Evolutionary conservation across 1,284 basidiomycete species (phyloP).

Genomic region (Moesziomyces sp.): DNA sequence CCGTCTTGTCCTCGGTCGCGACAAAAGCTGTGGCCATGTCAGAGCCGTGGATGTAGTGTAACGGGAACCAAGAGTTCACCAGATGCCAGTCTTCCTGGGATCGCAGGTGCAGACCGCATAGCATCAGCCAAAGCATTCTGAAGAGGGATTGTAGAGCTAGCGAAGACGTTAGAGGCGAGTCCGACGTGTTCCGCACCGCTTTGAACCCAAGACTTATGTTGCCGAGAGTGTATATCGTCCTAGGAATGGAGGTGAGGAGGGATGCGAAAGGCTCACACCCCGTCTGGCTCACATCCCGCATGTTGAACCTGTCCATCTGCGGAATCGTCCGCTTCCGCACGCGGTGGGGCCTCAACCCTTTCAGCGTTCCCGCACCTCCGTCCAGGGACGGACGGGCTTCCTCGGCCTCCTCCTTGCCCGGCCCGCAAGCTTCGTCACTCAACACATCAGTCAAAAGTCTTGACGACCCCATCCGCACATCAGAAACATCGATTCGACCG

Average conservation of each 20-base stretch:
- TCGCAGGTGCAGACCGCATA: background rate
- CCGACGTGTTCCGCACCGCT: too few species aligned
- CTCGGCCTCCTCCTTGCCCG: too few species aligned
- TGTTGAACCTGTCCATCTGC: too few species aligned
- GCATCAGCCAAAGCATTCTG: constrained; percentile 8
- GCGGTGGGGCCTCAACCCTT: background rate
- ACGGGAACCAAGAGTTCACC: constrained; percentile 14
- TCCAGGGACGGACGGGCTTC: background rate
- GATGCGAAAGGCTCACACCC: background rate
- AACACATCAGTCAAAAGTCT: too few species aligned
- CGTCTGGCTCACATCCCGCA: too few species aligned
- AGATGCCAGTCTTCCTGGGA: background rate
- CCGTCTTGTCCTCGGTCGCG: background rate
- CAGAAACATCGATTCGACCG: too few species aligned
- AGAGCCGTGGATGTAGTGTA: constrained; percentile 4
- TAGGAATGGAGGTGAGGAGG: background rate
- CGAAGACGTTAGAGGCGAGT: too few species aligned
- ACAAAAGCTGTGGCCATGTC: constrained; percentile 1
- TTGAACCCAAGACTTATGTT: background rate
- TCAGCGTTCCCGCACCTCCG: background rate
- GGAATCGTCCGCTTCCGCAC: background rate
- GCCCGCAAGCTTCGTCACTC: too few species aligned
- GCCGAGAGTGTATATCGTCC: background rate
- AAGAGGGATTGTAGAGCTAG: too few species aligned
- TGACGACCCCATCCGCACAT: too few species aligned